Conservation (phyloP, 352 stramenopile genomes). For the Phytopythium vexans region DNA sequence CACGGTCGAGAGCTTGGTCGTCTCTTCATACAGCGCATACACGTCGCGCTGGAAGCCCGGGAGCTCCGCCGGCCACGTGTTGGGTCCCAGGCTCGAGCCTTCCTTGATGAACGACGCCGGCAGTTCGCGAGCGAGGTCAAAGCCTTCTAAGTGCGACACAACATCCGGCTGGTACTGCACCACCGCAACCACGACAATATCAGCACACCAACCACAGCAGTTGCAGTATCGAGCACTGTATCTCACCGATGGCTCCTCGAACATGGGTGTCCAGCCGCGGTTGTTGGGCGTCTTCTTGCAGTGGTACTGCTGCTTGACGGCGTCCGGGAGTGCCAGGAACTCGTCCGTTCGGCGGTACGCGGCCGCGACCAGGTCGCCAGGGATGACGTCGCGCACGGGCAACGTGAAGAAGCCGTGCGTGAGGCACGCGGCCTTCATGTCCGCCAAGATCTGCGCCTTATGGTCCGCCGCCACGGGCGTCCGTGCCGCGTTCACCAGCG, state of each 20-base stretch:
- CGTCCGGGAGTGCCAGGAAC: slow-evolving; percentile 58
- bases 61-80: slow-evolving; percentile 69
- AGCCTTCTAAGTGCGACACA: slow-evolving; percentile 73
- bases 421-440: slow-evolving; percentile 58
- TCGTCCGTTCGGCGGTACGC: slow-evolving; percentile 67
- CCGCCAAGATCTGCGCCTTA: slow-evolving; percentile 42
- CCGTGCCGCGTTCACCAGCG: slow-evolving; percentile 34
- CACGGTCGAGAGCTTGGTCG: slow-evolving; percentile 56
- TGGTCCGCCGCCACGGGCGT: slow-evolving; percentile 10
- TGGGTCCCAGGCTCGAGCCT: slow-evolving; percentile 68
- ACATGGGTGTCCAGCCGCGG: slow-evolving; percentile 78
- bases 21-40: slow-evolving; percentile 71
- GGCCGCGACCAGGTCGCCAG: slow-evolving; percentile 38
- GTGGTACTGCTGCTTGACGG: slow-evolving; percentile 72
- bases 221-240: too few relatives aligned
- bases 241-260: slow-evolving; percentile 74
- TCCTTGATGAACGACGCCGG: slow-evolving; percentile 49
- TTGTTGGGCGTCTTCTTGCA: slow-evolving; percentile 73
- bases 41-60: slow-evolving; percentile 63
- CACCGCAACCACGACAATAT: background rate
- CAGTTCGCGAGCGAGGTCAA: slow-evolving; percentile 66
- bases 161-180: slow-evolving; percentile 73
- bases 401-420: slow-evolving; percentile 78
- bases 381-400: slow-evolving; percentile 54
- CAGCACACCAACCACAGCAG: background rate